These are phyloP conservation scores for Amorphotheca resinae DNA, from an alignment of 495 filamentous ascomycete genomes.

Conservation along the genomic window DNA sequence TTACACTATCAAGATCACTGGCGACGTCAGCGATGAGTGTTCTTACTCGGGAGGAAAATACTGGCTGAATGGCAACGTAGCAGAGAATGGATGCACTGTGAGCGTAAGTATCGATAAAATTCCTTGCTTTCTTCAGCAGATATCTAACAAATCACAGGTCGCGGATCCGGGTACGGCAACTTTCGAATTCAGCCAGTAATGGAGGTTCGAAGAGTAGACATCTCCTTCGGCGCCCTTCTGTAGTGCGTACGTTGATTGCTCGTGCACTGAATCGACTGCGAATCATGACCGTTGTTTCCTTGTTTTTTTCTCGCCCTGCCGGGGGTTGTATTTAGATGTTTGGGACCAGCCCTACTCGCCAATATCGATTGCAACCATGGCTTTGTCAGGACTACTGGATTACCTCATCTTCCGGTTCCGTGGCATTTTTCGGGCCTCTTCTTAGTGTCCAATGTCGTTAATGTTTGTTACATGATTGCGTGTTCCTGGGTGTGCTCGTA, in stretches of 20 bases:
- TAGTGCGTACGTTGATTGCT: conserved; percentile 8
- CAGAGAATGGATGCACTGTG: conserved; percentile 59
- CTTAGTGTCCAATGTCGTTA: conserved; percentile 21
- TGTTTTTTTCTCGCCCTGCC: conserved; percentile 1
- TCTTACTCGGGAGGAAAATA: conserved; percentile 56
- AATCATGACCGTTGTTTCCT: conserved; percentile 15
- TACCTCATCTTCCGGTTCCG: conserved; percentile 8
- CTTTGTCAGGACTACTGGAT: background rate
- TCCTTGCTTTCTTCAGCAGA: background rate
- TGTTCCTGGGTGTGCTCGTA: conserved; percentile 1
- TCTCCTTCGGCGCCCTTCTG: conserved; percentile 1
- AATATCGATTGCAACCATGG: conserved; percentile 10
- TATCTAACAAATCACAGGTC: conserved; percentile 8
- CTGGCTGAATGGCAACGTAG: conserved; percentile 33
- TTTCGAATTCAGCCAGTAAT: conserved; percentile 14
- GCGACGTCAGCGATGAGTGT: conserved; percentile 55
- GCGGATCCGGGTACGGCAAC: conserved; percentile 1
- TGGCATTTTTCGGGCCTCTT: conserved; percentile 9
- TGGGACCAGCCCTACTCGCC: conserved; percentile 9
- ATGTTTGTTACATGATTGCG: conserved; percentile 20
- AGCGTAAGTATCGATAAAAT: conserved; percentile 20
- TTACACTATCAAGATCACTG: conserved; percentile 60
- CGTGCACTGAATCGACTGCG: conserved; percentile 1
- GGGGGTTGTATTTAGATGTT: conserved; percentile 9
- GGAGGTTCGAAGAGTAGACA: background rate